Base-by-base conservation (phyloP, 805 yeast genomes). In the Saccharomycopsis olivae region DNA sequence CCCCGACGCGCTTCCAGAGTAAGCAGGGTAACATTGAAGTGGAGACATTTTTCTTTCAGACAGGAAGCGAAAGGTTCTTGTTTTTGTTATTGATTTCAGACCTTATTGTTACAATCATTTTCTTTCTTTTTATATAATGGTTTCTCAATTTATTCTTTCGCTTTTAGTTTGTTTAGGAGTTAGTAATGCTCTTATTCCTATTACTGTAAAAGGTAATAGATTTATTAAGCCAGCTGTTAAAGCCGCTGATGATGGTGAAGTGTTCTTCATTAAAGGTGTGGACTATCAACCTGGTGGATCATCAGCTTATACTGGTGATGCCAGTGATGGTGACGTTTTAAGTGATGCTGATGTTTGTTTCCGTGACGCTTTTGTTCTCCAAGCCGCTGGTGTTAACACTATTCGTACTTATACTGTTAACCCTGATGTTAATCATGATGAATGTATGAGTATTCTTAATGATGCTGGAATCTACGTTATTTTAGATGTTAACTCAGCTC, bases 281-380 rank as follows among this genome's bases (percentile, higher is more conserved):
- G 96, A 86, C 59, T 88, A 88, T 59, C 94, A 85, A 60, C 94
- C 89, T 0, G 96, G 96, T 48, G 96, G 96, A 2, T 78, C 95
- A 0, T 82, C 94, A 1, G 66, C 60, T 13, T 64, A 57, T 38
- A 49, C 58, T 1, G 58, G 55, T 6, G 58, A 50, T 24, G 62
- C 45, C 33, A 48, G 44, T 34, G 54, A 36, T 1, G 48, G 55
- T 11, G 96, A 88, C 57, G 87, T 85, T 2, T 64, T 88, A 28
- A 69, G 87, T 11, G 83, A 85, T 51, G 68, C 73, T 2, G 73
- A 68, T 18, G 65, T 63, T 20, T 88, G 96, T 60, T 71, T 73
- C 47, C 75, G 96, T 58, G 96, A 88, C 57, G 83, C 87, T 29
- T 72, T 66, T 52, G 73, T 73, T 43, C 72, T 88, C 54, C 84